Evolutionary conservation across 805 yeast species (phyloP), one percentile per base, ranked within the genome.

Genomic region (Candida tammaniensis): DNA sequence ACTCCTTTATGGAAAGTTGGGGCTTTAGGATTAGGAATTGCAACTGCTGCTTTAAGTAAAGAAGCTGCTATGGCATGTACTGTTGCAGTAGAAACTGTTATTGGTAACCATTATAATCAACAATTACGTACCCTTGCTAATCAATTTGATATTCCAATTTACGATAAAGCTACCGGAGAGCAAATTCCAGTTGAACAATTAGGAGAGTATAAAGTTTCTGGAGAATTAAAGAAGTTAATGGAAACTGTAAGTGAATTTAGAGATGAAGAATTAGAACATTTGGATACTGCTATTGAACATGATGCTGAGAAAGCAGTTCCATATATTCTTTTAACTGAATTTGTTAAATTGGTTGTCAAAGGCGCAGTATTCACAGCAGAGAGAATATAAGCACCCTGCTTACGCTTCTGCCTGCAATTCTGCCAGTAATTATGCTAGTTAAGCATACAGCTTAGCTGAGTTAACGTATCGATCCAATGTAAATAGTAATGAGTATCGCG

Each of bases 51-150:
- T 35, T 60, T 88, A 43, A 82, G 96, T 12, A 86, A 87, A 52
- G 96, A 91, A 55, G 97, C 96, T 2, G 98, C 98, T 2, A 93
- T 93, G 98, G 98, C 98, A 1, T 93, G 98, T 57, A 93, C 98
- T 0, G 98, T 89, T 40, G 98, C 98, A 0, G 98, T 93, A 2
- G 98, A 93, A 59, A 93, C 98, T 0, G 98, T 93, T 5, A 93
- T 93, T 56, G 98, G 98, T 2, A 85, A 86, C 1, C 98, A 93
- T 56, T 93, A 93, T 61, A 93, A 93, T 55, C 81, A 80, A 42
- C 98, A 93, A 57, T 66, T 93, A 45, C 70, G 98, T 34, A 77
- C 80, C 25, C 66, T 93, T 36, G 73, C 76, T 58, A 81, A 78
- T 44, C 83, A 82, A 41, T 86, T 72, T 51, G 72, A 76, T 12